Conservation (phyloP, 306 rosid genomes). For the Fragaria vesca region DNA sequence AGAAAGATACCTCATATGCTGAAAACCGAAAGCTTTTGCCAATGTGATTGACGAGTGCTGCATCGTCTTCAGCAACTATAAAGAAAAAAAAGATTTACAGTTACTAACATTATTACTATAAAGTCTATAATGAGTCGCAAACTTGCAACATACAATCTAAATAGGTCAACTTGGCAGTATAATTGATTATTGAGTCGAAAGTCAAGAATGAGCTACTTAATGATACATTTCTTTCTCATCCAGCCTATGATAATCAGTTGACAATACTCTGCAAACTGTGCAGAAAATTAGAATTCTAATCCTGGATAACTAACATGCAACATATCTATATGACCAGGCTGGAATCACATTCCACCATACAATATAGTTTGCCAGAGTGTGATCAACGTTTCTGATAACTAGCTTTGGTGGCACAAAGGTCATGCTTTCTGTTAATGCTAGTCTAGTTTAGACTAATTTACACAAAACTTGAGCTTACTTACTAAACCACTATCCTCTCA, state of each 20-base stretch:
- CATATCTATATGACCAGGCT: neutral
- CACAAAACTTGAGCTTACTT: neutral
- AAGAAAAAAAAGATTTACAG: conserved; percentile 13
- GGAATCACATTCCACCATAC: neutral
- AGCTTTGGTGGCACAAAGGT: neutral
- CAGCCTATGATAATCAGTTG: neutral
- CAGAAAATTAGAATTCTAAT: neutral
- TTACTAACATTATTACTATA: conserved; percentile 24
- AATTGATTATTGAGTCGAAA: neutral
- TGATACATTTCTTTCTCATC: neutral
- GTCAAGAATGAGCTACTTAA: neutral
- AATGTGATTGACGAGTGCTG: conserved; percentile 63
- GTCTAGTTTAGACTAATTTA: neutral
- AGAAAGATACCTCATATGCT: conserved; percentile 57
- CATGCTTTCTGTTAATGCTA: neutral
- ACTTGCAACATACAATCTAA: neutral
- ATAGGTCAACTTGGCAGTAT: neutral
- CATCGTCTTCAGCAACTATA: conserved; percentile 89
- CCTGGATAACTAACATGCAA: neutral
- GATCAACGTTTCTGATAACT: neutral
- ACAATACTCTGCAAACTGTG: neutral
- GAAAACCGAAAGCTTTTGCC: conserved; percentile 93
- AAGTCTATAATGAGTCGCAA: neutral
- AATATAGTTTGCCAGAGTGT: neutral
- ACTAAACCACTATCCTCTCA: neutral